Evolutionary conservation across 2,329 filamentous ascomycete species (phyloP), one percentile per base, ranked within the genome.

Genomic region (Colletotrichum australisinense): DNA sequence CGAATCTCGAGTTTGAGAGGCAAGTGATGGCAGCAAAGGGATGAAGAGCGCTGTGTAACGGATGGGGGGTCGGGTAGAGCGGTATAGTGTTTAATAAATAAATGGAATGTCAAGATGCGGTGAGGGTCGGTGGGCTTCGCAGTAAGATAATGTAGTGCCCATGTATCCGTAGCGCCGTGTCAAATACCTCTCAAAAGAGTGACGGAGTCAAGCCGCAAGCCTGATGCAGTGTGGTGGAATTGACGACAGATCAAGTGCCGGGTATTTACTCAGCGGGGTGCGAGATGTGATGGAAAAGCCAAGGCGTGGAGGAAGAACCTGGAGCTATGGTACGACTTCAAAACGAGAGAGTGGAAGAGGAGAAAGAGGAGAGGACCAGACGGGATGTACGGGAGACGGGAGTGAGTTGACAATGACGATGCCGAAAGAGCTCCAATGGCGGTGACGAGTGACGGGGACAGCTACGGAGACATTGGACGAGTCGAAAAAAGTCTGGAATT

Each of bases 1-100:
- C 53, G 57, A 68, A 42, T 65, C 49, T 71, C 62, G 22, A 56
- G 67, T 71, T 66, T 65, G 26, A 62, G 56, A 65, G 70, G 12
- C 19, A 49, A 53, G 35, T 28, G 28, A 32, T 30, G 38, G 14
- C 60, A 53, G 52, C 42, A 69, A 60, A 59, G 66, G 62, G 52
- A 14, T 26, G 28, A 67, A n/a, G n/a, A 60, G 14, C 22, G 24
- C 19, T 63, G 7, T 24, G 22, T 30, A 49, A 49, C 42, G 42
- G 55, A 22, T 42, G 35, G 32, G 11, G 7, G 53, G 38, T n/a
- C 32, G 55, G 38, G 24, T 32, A 59, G 32, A 32, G 63, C 12
- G 46, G 42, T 53, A 63, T 52, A 46, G n/a, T n/a, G 46, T 53
- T 28, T 22, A 26, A 24, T 28, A 52, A 28, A 46, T 32, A 32